These are phyloP conservation scores for Castanea mollissima DNA, from an alignment of 306 rosid species.

Conservation along the genomic window DNA sequence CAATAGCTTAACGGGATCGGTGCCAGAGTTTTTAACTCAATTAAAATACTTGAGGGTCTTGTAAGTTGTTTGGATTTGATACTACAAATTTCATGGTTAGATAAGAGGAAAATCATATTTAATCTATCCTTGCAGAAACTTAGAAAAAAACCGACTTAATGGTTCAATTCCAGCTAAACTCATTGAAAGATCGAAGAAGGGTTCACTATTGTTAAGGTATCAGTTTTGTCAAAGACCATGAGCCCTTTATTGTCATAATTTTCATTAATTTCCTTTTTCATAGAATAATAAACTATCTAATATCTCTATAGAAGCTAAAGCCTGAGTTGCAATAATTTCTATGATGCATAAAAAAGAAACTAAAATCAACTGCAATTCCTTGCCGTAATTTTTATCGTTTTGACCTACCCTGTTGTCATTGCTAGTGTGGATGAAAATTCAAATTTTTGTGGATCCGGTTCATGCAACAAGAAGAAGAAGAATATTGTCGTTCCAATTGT, in stretches of 20 bases:
- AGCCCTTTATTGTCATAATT: no score
- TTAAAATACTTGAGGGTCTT: constrained; percentile 27
- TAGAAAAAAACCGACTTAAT: constrained; percentile 38
- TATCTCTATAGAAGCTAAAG: no score
- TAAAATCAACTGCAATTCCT: no score
- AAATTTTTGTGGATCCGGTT: constrained; percentile 26
- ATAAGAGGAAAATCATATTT: constrained; percentile 2
- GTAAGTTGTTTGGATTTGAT: constrained; percentile 30
- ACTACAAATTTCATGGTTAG: not conserved
- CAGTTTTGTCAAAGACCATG: not conserved
- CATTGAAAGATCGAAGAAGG: constrained; percentile 28
- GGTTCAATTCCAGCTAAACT: constrained; percentile 45
- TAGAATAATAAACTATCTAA: no score
- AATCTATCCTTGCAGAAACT: constrained; percentile 40
- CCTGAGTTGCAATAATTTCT: no score
- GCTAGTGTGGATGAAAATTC: constrained; percentile 40
- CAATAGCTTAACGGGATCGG: constrained; percentile 39
- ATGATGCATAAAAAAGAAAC: no score
- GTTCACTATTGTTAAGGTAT: constrained; percentile 48
- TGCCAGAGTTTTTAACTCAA: constrained; percentile 40
- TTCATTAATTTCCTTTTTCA: no score
- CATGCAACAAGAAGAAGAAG: constrained; percentile 21
- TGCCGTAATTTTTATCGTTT: no score
- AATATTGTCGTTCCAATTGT: constrained; percentile 29
- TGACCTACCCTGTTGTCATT: not conserved